Conservation (phyloP, 805 yeast species). For the Metschnikowia gelsemii region DNA sequence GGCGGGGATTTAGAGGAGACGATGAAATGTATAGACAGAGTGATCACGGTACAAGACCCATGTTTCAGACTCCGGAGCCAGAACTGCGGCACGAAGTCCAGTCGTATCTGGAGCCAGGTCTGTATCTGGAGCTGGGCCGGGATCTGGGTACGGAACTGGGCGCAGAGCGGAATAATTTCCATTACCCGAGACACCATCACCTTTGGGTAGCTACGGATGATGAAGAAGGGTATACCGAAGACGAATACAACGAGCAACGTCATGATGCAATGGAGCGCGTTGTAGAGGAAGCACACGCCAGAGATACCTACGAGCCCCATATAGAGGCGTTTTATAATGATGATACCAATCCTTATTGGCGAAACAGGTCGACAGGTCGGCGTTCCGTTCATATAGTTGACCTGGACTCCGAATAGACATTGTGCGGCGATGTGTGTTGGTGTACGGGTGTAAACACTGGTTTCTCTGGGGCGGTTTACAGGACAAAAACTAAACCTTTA, state of each 20-base stretch:
- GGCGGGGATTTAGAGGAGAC: conserved; percentile 13
- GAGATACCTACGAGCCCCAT: conserved; percentile 12
- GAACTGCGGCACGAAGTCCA: too few species aligned
- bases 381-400: conserved; percentile 8
- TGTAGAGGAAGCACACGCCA: conserved; percentile 13
- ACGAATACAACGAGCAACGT: not conserved
- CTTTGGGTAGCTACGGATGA: too few species aligned
- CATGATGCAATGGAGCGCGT: conserved; percentile 7
- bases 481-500: not conserved
- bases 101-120: too few species aligned
- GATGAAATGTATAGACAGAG: conserved; percentile 6
- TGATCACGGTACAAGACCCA: too few species aligned
- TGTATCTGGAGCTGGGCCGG: conserved; percentile 7
- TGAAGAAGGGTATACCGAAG: not conserved
- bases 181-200: too few species aligned
- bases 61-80: too few species aligned
- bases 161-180: too few species aligned
- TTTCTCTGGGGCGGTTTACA: not conserved
- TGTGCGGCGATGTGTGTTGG: not conserved
- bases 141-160: too few species aligned
- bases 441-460: conserved; percentile 8
- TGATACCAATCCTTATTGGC: conserved; percentile 9
- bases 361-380: conserved; percentile 10
- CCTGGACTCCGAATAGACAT: conserved; percentile 16
- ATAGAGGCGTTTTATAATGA: conserved; percentile 10